phyloP scores from a whole-genome alignment of 2,329 filamentous ascomycete species.

The Monilinia fructicola region DNA sequence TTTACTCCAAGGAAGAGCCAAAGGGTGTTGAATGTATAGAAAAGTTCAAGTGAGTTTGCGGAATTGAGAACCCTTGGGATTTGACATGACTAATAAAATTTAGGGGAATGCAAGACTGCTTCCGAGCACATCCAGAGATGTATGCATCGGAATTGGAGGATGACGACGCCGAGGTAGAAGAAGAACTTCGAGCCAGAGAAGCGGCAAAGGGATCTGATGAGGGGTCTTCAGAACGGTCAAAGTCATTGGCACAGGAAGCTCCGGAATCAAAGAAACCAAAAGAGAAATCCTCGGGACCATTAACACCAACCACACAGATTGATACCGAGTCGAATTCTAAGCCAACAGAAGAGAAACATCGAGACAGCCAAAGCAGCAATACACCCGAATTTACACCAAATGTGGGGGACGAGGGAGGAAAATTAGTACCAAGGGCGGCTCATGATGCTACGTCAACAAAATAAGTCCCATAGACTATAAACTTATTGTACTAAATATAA shows the following conservation, averaged over 20 bases:
- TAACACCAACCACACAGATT: conserved; percentile 15
- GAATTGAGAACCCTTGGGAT: conserved; percentile 1
- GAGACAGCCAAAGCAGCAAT: conserved; percentile 1
- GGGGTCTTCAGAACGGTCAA: conserved; percentile 16
- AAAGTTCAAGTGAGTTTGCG: conserved; percentile 79
- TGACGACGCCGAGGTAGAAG: conserved; percentile 60
- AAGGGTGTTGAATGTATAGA: conserved; percentile 98
- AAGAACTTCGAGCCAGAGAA: conserved; percentile 37
- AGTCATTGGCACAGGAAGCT: conserved; percentile 19
- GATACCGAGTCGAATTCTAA: conserved; percentile 2
- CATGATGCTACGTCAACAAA: conserved; percentile 44
- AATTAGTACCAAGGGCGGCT: conserved; percentile 50
- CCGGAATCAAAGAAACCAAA: neutral
- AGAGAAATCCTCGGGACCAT: conserved; percentile 3
- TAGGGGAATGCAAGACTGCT: conserved; percentile 97
- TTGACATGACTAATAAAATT: conserved; percentile 33
- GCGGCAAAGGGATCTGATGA: conserved; percentile 24
- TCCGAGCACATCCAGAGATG: conserved; percentile 86
- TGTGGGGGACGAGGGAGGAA: conserved; percentile 44
- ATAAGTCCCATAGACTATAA: conserved; percentile 25
- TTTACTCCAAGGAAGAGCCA: conserved; percentile 90
- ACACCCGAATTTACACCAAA: conserved; percentile 29
- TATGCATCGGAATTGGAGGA: conserved; percentile 87
- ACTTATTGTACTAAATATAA: conserved; percentile 35
- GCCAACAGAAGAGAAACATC: neutral